Evolutionary conservation across 768 basidiomycete genomes (phyloP).

Genomic region (Tricholoma terreum): DNA sequence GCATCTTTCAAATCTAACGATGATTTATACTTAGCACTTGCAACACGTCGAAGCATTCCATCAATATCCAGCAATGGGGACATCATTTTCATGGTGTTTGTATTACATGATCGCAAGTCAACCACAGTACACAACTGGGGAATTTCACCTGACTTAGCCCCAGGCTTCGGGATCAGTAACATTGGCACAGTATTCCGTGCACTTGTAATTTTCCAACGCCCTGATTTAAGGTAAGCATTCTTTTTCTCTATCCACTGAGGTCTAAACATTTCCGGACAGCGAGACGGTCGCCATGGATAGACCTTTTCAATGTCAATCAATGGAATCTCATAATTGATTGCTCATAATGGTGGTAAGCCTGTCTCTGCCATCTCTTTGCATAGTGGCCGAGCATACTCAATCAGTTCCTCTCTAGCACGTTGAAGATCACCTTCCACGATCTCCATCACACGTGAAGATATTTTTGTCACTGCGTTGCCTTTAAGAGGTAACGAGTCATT

Average conservation of each 20-base stretch:
- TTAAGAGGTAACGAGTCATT: constrained; percentile 3
- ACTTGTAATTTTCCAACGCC: constrained; percentile 6
- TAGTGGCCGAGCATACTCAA: too few species aligned
- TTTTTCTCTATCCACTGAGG: constrained; percentile 9
- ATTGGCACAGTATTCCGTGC: constrained; percentile 3
- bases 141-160: constrained; percentile 17
- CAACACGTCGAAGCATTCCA: constrained; percentile 19
- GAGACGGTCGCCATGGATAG: too few species aligned
- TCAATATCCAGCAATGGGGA: too few species aligned
- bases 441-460: constrained; percentile 8
- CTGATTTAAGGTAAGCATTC: constrained; percentile 5
- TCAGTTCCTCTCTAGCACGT: constrained; percentile 1
- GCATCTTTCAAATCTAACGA: constrained; percentile 32
- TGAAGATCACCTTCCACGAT: background rate
- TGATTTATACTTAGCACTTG: constrained; percentile 20
- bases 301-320: too few species aligned
- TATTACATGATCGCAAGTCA: too few species aligned
- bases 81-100: too few species aligned
- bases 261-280: constrained; percentile 8
- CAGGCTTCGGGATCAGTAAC: constrained; percentile 20
- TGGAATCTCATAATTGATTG: too few species aligned
- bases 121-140: constrained; percentile 31
- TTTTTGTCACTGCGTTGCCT: constrained; percentile 9
- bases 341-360: too few species aligned
- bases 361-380: too few species aligned